phyloP scores from a whole-genome alignment of 2,329 filamentous ascomycete species.

The Aureobasidium sp. region DNA sequence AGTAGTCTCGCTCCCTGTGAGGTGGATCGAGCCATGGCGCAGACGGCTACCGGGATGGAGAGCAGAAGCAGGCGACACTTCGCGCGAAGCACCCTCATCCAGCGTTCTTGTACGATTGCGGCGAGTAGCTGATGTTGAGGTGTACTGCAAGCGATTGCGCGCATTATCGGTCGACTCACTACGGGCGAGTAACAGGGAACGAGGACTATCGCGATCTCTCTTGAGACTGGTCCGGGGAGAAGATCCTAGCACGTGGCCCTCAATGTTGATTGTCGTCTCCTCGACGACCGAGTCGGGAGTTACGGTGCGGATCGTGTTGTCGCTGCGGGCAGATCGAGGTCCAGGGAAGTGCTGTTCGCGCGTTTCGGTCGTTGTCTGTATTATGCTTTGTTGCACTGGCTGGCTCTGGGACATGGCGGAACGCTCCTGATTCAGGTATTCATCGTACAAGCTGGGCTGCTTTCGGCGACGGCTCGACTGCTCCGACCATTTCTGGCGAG shows the following conservation, averaged over 20 bases:
- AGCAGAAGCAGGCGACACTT: neutral
- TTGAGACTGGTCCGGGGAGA: conserved; percentile 12
- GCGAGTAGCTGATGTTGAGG: neutral
- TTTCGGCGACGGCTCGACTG: conserved; percentile 18
- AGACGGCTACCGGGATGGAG: neutral
- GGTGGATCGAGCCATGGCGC: conserved; percentile 13
- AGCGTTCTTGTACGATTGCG: conserved; percentile 8
- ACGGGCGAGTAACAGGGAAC: conserved; percentile 5
- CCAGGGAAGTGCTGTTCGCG: conserved; percentile 1
- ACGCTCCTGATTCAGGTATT: conserved; percentile 26
- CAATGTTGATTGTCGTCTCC: conserved; percentile 11
- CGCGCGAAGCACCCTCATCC: conserved; percentile 3
- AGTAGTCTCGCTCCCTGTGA: neutral
- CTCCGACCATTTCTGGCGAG: conserved; percentile 21
- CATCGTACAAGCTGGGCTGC: conserved; percentile 28
- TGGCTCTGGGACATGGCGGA: conserved; percentile 15
- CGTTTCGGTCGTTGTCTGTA: neutral
- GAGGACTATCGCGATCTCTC: conserved; percentile 13
- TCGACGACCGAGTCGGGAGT: conserved; percentile 49
- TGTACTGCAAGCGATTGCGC: neutral
- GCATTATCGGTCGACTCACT: conserved; percentile 9
- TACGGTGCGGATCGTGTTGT: conserved; percentile 53
- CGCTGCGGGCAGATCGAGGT: conserved; percentile 10
- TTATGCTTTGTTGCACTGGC: neutral
- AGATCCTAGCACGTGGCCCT: conserved; percentile 13